A percentile compares a stretch with the other conserved stretches of the same genome.
Conservation (phyloP, 129 eudicot species). For the Sambucus nigra region DNA sequence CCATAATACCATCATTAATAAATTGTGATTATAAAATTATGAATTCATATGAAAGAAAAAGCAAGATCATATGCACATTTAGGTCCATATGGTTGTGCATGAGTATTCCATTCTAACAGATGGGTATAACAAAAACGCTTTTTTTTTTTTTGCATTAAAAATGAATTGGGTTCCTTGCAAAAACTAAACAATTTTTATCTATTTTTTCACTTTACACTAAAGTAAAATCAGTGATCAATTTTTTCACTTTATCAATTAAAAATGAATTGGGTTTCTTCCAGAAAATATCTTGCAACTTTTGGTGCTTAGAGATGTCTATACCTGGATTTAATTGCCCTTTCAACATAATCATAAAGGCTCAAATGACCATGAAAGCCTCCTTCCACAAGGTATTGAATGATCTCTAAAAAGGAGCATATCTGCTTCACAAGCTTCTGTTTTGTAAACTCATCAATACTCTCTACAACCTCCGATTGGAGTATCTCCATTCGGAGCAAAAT, state of each 20-base stretch:
- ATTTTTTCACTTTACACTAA: too few relatives aligned
- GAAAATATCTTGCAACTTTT: neutral
- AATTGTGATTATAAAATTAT: too few relatives aligned
- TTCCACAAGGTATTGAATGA: slow-evolving; percentile 73
- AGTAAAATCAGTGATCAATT: too few relatives aligned
- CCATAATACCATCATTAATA: too few relatives aligned
- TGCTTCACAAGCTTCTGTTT: slow-evolving; percentile 79
- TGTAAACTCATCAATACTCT: slow-evolving; percentile 30
- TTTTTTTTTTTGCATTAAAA: too few relatives aligned
- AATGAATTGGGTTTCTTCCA: too few relatives aligned
- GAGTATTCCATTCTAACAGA: neutral
- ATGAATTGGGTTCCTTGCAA: too few relatives aligned
- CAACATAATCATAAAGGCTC: slow-evolving; percentile 74
- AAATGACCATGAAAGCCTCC: slow-evolving; percentile 85
- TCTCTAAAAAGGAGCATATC: slow-evolving; percentile 69
- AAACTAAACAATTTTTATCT: too few relatives aligned
- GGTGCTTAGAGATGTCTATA: slow-evolving; percentile 14
- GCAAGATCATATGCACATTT: too few relatives aligned
- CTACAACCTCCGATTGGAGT: slow-evolving; percentile 52
- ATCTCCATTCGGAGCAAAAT: slow-evolving; percentile 88
- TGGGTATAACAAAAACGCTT: neutral
- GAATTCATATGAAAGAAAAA: too few relatives aligned
- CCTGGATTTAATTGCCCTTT: slow-evolving; percentile 68
- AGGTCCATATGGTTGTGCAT: neutral
- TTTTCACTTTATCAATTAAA: too few relatives aligned